Percentiles rank a stretch among this genome's conserved stretches.
Conservation (phyloP, 768 basidiomycete species). For the Leccinellum luteum region DNA sequence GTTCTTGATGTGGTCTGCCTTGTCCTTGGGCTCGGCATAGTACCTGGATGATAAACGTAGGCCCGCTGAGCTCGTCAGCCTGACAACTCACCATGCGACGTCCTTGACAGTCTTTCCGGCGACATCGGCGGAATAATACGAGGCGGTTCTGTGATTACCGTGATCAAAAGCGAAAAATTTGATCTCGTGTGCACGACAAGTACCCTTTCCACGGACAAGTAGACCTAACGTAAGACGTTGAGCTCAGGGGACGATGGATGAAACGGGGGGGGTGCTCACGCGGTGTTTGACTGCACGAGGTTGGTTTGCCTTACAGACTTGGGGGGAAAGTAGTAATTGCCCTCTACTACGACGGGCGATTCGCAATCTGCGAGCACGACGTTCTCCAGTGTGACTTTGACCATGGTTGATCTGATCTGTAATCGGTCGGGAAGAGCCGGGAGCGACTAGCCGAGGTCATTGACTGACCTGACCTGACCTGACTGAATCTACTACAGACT, state of each 20-base stretch:
- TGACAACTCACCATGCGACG: conserved; percentile 56
- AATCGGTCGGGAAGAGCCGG: conserved; percentile 22
- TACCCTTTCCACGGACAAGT: conserved; percentile 76
- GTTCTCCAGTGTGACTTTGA: conserved; percentile 54
- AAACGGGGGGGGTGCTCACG: conserved; percentile 33
- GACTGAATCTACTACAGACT: too few relatives aligned
- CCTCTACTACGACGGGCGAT: conserved; percentile 56
- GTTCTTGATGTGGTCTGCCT: conserved; percentile 59
- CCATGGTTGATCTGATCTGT: conserved; percentile 18
- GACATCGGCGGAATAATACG: conserved; percentile 61
- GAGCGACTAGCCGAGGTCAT: too few relatives aligned
- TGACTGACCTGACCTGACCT: too few relatives aligned
- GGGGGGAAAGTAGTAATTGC: conserved; percentile 75
- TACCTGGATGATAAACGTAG: conserved; percentile 46
- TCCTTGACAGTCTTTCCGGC: conserved; percentile 51
- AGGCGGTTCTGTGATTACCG: conserved; percentile 45
- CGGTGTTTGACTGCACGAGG: conserved; percentile 52
- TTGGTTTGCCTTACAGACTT: conserved; percentile 43
- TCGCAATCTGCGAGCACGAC: conserved; percentile 56
- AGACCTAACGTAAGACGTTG: conserved; percentile 36
- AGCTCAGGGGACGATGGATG: conserved; percentile 3
- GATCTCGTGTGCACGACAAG: background rate
- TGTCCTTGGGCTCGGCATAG: conserved; percentile 55
- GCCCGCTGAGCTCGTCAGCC: background rate
- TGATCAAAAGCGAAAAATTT: background rate